Evolutionary conservation across 2,329 filamentous ascomycete species (phyloP).

Genomic region (Fusarium camptoceras): DNA sequence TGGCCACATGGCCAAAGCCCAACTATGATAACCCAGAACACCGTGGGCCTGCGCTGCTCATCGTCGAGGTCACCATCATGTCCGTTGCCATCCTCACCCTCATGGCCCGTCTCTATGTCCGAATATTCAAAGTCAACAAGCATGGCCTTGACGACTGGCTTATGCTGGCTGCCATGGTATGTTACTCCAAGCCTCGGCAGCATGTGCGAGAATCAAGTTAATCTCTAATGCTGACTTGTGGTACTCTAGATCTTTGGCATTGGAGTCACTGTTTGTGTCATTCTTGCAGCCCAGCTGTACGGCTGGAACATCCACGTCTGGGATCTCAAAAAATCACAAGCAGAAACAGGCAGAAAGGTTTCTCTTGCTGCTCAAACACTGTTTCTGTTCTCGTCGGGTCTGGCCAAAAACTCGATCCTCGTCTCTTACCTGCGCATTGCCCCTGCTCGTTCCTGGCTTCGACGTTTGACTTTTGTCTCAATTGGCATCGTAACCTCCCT

Average conservation of each 20-base stretch:
- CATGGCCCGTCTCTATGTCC: conserved; percentile 54
- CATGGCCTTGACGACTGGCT: conserved; percentile 56
- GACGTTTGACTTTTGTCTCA: conserved; percentile 46
- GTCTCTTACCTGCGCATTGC: conserved; percentile 56
- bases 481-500: conserved; percentile 47
- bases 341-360: conserved; percentile 51
- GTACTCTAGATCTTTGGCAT: conserved; percentile 49
- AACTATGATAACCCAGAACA: conserved; percentile 54
- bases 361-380: conserved; percentile 56
- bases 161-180: conserved; percentile 55
- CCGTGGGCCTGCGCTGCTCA: conserved; percentile 53
- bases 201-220: conserved; percentile 15
- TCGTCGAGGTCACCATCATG: conserved; percentile 52
- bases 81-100: conserved; percentile 52
- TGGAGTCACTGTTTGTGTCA: conserved; percentile 51
- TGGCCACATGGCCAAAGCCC: conserved; percentile 53
- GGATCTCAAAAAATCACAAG: conserved; percentile 48
- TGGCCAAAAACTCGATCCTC: conserved; percentile 57
- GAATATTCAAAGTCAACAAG: conserved; percentile 50
- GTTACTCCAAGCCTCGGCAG: conserved; percentile 27
- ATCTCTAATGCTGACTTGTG: conserved; percentile 24
- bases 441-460: conserved; percentile 49
- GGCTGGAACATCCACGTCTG: conserved; percentile 56
- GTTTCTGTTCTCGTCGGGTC: conserved; percentile 54
- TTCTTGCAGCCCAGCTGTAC: conserved; percentile 51